These are phyloP conservation scores for maize (Zea mays) DNA, from an alignment of 176 grass and related monocot species.

Conservation along the genomic window Zm-B73-REFERENCE-NAM-5.0 NC_050104.1:8871501-8872000, in stretches of 20 bases:
- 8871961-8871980: conserved; percentile 44
- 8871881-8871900: conserved; percentile 45
- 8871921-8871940: conserved; percentile 48
- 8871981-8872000: conserved; percentile 67
- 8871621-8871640: conserved; percentile 28
- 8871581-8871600: neutral
- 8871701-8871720: conserved; percentile 73
- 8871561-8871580: conserved; percentile 10
- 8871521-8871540: neutral
- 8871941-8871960: neutral
- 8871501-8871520: too few relatives aligned
- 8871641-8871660: conserved; percentile 55
- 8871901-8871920: conserved; percentile 40
- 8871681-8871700: conserved; percentile 71
- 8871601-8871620: neutral
- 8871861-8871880: conserved; percentile 79
- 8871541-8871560: conserved; percentile 1
- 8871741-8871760: conserved; percentile 59
- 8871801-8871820: neutral
- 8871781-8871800: neutral
- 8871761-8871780: neutral
- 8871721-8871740: conserved; percentile 85
- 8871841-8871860: conserved; percentile 62
- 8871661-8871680: conserved; percentile 61
- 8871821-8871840: conserved; percentile 20